Percentiles rank a stretch among this genome's conserved stretches.
These are phyloP conservation scores for Nepenthes mirabilis DNA, from an alignment of 148 eudicot genomes.

Conservation along the genomic window DNA sequence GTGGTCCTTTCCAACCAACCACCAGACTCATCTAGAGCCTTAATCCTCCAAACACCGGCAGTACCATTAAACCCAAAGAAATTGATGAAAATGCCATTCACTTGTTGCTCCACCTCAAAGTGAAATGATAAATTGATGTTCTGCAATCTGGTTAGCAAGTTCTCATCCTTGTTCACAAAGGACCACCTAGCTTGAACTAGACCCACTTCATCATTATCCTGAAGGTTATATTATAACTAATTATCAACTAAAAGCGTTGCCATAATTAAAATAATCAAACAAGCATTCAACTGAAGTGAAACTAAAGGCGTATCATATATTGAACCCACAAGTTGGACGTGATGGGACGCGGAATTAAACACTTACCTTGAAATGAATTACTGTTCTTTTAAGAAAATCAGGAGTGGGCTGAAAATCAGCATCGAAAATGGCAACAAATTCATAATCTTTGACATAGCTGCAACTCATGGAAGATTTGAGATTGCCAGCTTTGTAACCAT, in stretches of 20 bases:
- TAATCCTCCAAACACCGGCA: conserved; percentile 97
- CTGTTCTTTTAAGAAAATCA: conserved; percentile 65
- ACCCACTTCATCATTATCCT: conserved; percentile 89
- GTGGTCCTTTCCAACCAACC: conserved; percentile 99
- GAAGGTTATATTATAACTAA: conserved; percentile 12
- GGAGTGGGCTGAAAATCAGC: conserved; percentile 90
- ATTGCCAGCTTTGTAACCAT: conserved; percentile 97
- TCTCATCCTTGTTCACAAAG: conserved; percentile 93
- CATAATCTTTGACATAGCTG: conserved; percentile 86
- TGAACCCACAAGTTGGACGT: too few relatives aligned
- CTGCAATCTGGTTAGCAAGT: conserved; percentile 82
- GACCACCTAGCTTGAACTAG: conserved; percentile 99
- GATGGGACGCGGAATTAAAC: not conserved
- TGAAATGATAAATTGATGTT: conserved; percentile 86
- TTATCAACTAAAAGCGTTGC: not conserved
- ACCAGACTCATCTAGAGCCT: conserved; percentile 89
- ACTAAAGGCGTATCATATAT: not conserved
- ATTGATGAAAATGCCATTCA: conserved; percentile 80
- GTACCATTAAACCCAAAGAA: conserved; percentile 98
- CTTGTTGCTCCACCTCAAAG: conserved; percentile 99
- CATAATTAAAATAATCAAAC: conserved; percentile 1
- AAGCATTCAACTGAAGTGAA: not conserved
- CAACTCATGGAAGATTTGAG: conserved; percentile 96
- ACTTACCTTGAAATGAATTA: conserved; percentile 82
- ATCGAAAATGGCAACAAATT: conserved; percentile 91